Evolutionary conservation across 352 stramenopile genomes (phyloP), one percentile per base, ranked within the genome.

Genomic region (Globisporangium nagaii): DNA sequence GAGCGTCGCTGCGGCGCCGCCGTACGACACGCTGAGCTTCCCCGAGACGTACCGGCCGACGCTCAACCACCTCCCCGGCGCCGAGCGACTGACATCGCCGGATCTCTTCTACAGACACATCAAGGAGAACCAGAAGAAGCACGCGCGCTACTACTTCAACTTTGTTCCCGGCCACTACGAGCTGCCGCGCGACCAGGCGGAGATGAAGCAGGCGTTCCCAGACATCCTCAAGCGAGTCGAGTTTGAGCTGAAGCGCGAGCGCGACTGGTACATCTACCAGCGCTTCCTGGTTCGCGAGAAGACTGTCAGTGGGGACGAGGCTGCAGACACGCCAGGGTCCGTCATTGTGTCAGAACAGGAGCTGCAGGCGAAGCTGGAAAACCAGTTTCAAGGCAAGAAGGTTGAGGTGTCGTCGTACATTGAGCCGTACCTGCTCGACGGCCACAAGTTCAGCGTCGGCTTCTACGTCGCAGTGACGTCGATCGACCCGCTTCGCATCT

Each of bases 391-490:
- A 36, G 73, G 68, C 24, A 84, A 85, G 53, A 41, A 49, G 22
- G 64, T 91, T 15, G 70, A 88, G 30, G 73, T 90, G 25, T 70
- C 82, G 39, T 63, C 86, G 52, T 96, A 93, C 61, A 63, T 93
- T 13, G 83, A 96, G 61, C 88, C 88, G 31, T 75, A 89, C 28
- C 70, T 96, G 20, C 63, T 97, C 22, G 85, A 95, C 46, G 84
- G 77, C 40, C 77, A 91, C 73, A 95, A 96, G 63, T 95, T 95
- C 58, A 75, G 84, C 45, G 79, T 95, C 31, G 79, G 88, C 2
- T 88, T 95, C 57, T 96, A 96, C 62, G 88, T 95, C 20, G 66
- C 71, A 5, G 66, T 97, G 24, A 91, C 84, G 17, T 95, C 78
- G 35, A 56, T 92, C 1, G 71, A 96, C 36, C 88, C 88, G 7